Evolutionary conservation across 306 rosid species (phyloP).

Genomic region (Vicia villosa): DNA sequence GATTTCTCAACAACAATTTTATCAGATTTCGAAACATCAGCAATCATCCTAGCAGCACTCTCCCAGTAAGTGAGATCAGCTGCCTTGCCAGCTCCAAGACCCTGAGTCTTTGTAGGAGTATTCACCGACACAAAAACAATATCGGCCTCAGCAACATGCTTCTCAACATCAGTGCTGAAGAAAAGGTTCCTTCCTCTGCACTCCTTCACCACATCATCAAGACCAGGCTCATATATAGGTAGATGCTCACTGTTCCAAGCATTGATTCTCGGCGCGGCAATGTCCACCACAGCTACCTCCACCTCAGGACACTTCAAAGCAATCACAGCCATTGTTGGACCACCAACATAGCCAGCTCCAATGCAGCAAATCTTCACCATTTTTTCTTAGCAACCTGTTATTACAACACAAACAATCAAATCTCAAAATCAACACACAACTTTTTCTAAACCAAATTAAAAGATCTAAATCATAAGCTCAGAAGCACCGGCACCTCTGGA

Average conservation of each 20-base stretch:
- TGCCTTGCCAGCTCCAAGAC: slow-evolving; percentile 95
- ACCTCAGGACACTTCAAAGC: slow-evolving; percentile 67
- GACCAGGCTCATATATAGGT: slow-evolving; percentile 73
- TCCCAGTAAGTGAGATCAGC: slow-evolving; percentile 97
- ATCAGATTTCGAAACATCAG: slow-evolving; percentile 83
- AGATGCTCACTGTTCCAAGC: slow-evolving; percentile 75
- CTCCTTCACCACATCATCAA: slow-evolving; percentile 66
- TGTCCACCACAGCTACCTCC: slow-evolving; percentile 64
- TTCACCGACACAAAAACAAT: slow-evolving; percentile 91
- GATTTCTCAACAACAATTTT: slow-evolving; percentile 92
- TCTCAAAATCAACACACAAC: neutral
- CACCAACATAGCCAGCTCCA: slow-evolving; percentile 96
- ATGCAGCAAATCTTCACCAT: slow-evolving; percentile 98
- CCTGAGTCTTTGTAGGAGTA: slow-evolving; percentile 90
- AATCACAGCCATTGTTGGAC: slow-evolving; percentile 97
- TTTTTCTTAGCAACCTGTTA: slow-evolving; percentile 49
- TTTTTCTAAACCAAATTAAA: neutral
- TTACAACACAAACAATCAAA: slow-evolving; percentile 1
- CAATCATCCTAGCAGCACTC: slow-evolving; percentile 95
- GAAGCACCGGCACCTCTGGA: too few relatives aligned
- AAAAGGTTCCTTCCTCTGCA: slow-evolving; percentile 67
- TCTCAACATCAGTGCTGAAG: slow-evolving; percentile 76
- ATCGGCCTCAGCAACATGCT: slow-evolving; percentile 78
- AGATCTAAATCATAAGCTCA: neutral
- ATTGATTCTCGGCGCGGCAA: slow-evolving; percentile 46